phyloP scores from a whole-genome alignment of 805 yeast species.

The Tetrapisispora nanseiensis region DNA sequence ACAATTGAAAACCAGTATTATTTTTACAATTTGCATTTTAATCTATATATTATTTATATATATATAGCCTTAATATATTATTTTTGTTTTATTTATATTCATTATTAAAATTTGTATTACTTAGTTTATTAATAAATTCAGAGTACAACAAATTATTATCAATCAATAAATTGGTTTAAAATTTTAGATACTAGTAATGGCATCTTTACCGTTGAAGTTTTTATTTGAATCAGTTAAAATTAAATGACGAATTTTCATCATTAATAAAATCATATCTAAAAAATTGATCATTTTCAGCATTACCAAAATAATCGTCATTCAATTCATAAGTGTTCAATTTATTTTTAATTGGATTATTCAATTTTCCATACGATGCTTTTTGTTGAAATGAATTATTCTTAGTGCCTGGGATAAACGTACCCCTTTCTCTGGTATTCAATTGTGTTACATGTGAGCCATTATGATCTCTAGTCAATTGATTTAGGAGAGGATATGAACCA shows the following conservation, averaged over 20 bases:
- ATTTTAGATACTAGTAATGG: too few species aligned
- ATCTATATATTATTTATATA: too few species aligned
- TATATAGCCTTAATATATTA: too few species aligned
- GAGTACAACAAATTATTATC: background rate
- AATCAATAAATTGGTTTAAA: too few species aligned
- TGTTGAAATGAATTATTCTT: background rate
- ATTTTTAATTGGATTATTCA: background rate
- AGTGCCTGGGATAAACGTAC: background rate
- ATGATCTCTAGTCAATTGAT: background rate
- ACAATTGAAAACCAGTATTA: too few species aligned
- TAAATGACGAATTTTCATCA: conserved; percentile 1
- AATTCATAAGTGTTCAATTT: background rate
- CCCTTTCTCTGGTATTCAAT: background rate
- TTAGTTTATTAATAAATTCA: too few species aligned
- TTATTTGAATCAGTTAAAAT: background rate
- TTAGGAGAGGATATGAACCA: background rate
- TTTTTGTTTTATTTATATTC: too few species aligned
- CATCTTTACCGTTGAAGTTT: background rate
- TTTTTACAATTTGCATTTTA: too few species aligned
- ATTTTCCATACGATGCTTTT: background rate
- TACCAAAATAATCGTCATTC: background rate
- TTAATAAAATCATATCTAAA: conserved; percentile 1
- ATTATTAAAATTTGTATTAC: too few species aligned
- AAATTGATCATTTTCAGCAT: background rate
- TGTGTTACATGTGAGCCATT: background rate